Evolutionary conservation across 768 basidiomycete genomes (phyloP).

Genomic region (Cystofilobasidium ferigula): DNA sequence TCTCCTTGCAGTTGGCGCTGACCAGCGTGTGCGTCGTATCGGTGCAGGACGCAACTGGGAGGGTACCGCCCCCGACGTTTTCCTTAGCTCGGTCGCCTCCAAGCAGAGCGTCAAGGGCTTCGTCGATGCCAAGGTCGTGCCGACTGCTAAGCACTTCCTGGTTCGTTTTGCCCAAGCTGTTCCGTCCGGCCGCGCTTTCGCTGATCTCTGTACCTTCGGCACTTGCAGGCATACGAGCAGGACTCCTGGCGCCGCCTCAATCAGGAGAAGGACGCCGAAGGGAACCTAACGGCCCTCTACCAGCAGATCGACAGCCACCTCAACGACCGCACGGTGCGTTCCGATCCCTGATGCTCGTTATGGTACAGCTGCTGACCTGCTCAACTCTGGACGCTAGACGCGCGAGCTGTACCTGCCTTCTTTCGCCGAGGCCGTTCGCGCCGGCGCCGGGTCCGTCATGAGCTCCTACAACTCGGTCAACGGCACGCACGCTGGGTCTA

Average conservation of each 20-base stretch:
- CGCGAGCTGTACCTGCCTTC: conserved; percentile 39
- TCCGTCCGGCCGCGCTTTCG: background rate
- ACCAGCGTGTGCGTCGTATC: background rate
- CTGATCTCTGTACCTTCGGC: no score
- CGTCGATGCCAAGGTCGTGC: conserved; percentile 30
- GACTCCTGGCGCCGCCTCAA: conserved; percentile 30
- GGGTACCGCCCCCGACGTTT: conserved; percentile 26
- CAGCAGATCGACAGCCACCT: conserved; percentile 27
- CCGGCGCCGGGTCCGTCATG: conserved; percentile 37
- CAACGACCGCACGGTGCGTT: conserved; percentile 32
- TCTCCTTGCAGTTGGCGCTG: background rate
- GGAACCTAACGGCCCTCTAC: conserved; percentile 26
- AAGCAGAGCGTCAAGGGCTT: conserved; percentile 26
- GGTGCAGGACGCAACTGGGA: background rate
- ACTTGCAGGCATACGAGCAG: conserved; percentile 37
- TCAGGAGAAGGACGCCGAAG: background rate
- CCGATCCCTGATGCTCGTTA: background rate
- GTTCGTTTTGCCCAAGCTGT: background rate
- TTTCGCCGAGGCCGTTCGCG: conserved; percentile 39
- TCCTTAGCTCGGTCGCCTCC: conserved; percentile 28
- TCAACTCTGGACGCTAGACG: conserved; percentile 9
- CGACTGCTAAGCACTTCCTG: conserved; percentile 34
- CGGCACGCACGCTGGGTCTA: conserved; percentile 37
- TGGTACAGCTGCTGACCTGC: background rate
- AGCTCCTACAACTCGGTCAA: conserved; percentile 33